Conservation (phyloP, 257 asterid species). For the Nicotiana paniculata region DNA sequence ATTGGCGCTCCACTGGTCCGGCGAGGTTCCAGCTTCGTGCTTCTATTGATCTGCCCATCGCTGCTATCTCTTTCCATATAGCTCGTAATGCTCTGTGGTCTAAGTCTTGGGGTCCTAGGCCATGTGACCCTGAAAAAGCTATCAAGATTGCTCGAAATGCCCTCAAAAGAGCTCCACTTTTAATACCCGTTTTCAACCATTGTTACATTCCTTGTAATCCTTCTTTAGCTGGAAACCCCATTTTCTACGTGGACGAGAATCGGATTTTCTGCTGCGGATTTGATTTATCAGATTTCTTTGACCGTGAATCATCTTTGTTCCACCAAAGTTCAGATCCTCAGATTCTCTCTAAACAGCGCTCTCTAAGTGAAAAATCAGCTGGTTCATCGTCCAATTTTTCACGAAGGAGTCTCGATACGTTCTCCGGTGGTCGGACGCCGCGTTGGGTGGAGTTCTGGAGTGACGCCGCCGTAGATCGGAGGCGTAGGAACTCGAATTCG, state of each 20-base stretch:
- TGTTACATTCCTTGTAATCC: constrained; percentile 89
- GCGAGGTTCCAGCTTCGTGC: constrained; percentile 75
- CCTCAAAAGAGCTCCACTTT: constrained; percentile 73
- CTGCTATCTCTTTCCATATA: constrained; percentile 78
- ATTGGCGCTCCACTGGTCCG: constrained; percentile 82
- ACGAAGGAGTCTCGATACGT: constrained; percentile 49
- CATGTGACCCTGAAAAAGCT: constrained; percentile 65
- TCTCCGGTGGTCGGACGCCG: constrained; percentile 43
- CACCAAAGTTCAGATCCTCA: constrained; percentile 27
- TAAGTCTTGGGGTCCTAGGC: constrained; percentile 84
- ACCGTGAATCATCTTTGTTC: constrained; percentile 58
- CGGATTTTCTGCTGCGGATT: constrained; percentile 81
- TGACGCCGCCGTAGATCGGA: constrained; percentile 83
- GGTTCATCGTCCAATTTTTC: constrained; percentile 39
- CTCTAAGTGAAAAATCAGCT: constrained; percentile 38
- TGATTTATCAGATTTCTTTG: constrained; percentile 80
- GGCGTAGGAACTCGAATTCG: constrained; percentile 64
- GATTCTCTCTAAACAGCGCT: constrained; percentile 34
- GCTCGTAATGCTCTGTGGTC: constrained; percentile 82
- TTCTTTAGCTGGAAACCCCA: constrained; percentile 78
- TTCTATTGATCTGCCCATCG: constrained; percentile 71
- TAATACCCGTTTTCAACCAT: constrained; percentile 77
- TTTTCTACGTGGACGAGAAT: constrained; percentile 79
- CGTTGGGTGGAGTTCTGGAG: constrained; percentile 99
- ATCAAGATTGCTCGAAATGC: constrained; percentile 68